A percentile compares a stretch with the other conserved stretches of the same genome.
Evolutionary conservation across 2,329 filamentous ascomycete genomes (phyloP).

Genomic region (Pestalotiopsis sp.): DNA sequence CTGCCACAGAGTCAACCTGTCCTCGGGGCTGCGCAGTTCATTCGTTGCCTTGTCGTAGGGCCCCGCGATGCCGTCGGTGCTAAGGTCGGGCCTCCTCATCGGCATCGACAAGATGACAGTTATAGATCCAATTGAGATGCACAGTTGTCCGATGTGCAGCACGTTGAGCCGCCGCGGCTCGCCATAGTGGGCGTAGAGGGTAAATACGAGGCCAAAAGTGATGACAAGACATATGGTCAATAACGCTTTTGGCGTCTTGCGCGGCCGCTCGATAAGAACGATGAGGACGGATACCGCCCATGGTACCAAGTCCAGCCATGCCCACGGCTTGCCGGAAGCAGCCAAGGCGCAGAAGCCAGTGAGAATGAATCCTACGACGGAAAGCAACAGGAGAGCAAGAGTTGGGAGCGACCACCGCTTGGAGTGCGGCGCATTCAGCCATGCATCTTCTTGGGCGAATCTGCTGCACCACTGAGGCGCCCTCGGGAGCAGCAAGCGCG

Average conservation of each 20-base stretch:
- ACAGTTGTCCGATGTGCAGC: conserved; percentile 35
- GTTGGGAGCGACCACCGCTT: conserved; percentile 43
- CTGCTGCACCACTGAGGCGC: conserved; percentile 43
- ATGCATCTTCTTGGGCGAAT: conserved; percentile 42
- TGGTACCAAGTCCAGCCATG: conserved; percentile 37
- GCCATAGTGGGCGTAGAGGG: conserved; percentile 24
- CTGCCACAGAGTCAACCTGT: conserved; percentile 77
- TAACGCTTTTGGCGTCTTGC: conserved; percentile 42
- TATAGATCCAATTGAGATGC: conserved; percentile 47
- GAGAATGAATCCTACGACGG: conserved; percentile 35
- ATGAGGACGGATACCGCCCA: conserved; percentile 41
- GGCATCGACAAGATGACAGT: conserved; percentile 68
- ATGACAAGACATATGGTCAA: conserved; percentile 40
- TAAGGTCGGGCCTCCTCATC: conserved; percentile 60
- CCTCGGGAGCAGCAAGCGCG: conserved; percentile 24
- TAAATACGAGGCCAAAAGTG: conserved; percentile 31
- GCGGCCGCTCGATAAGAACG: conserved; percentile 38
- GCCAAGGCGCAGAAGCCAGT: conserved; percentile 32
- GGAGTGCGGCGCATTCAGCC: conserved; percentile 13
- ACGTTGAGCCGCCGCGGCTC: conserved; percentile 32
- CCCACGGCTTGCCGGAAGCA: conserved; percentile 24
- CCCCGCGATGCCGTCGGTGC: conserved; percentile 58
- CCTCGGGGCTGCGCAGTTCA: conserved; percentile 72
- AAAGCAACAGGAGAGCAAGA: conserved; percentile 33
- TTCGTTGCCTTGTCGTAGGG: conserved; percentile 57